Evolutionary conservation across 2,329 filamentous ascomycete genomes (phyloP), one percentile per base, ranked within the genome.

Genomic region (Ophiosphaerella herpotricha): DNA sequence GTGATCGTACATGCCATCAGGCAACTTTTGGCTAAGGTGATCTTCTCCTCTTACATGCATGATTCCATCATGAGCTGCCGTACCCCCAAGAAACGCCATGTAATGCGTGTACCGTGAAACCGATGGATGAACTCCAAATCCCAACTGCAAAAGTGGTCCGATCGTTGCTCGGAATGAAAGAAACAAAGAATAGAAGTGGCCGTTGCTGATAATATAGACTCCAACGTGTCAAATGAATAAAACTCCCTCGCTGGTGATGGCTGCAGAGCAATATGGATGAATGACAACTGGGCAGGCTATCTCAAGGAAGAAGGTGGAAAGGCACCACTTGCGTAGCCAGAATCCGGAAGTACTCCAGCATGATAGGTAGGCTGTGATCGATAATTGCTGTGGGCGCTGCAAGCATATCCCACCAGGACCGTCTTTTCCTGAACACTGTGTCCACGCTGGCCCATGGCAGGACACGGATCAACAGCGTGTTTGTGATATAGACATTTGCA

Each of bases 401-500:
- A 96, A 44, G 87, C 82, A 68, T 94, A 94, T 43, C 91, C 92
- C 21, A 96, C 91, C 16, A 90, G 79, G 43, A 96, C 88, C 6
- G 84, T 89, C 70, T 88, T 87, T 66, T 89, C 86, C 60, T 90
- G 84, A 49, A 92, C 78, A 39, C 66, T 64, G 67, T 96, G 91
- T 39, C 87, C 87, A 42, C 84, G 83, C 52, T 88, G 85, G 53
- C 88, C 89, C 70, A 91, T 90, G 32, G 84, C 80, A 41, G 85
- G 80, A 71, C 91, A 96, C 53, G 89, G 88, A 68, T 96, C 91
- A 63, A 96, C 82, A 40, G 89, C 86, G 72, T 96, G 92, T 67
- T 87, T 82, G 79, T 93, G 90, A 80, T 96, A 95, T 63, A 93
- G 81, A 76, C 91, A 96, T 57, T 86, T 84, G 81, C 91, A 96